Percentiles rank a stretch among this genome's conserved stretches.
phyloP scores from a whole-genome alignment of 129 eudicot species.

The Chrysanthemum seticuspe region DNA sequence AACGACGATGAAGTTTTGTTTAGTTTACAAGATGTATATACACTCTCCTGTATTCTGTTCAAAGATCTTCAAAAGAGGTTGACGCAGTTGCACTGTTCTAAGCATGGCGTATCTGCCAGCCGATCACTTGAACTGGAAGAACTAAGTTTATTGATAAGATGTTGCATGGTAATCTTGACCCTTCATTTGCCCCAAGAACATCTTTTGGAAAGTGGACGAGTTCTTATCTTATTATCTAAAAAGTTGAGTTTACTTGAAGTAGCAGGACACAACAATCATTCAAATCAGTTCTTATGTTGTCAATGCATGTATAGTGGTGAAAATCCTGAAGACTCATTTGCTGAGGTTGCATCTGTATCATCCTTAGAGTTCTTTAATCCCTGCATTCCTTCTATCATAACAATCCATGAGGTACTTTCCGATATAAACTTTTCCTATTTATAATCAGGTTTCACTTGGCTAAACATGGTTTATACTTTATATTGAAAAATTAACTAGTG shows the following conservation, averaged over 20 bases:
- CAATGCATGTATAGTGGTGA: conserved; percentile 27
- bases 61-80: conserved; percentile 46
- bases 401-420: conserved; percentile 65
- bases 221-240: conserved; percentile 41
- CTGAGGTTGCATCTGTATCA: conserved; percentile 48
- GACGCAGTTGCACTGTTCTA: conserved; percentile 33
- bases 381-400: conserved; percentile 33
- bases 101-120: conserved; percentile 29
- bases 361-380: conserved; percentile 44
- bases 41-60: conserved; percentile 55
- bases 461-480: neutral
- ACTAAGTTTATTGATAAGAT: conserved; percentile 51
- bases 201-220: conserved; percentile 40
- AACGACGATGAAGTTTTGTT: conserved; percentile 38
- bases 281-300: conserved; percentile 36
- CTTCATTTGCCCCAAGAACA: conserved; percentile 34
- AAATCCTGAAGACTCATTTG: conserved; percentile 34
- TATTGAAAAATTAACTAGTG: neutral
- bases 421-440: neutral
- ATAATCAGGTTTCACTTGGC: conserved; percentile 5
- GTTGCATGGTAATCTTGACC: conserved; percentile 54
- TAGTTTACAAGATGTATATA: conserved; percentile 37
- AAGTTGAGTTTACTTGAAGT: conserved; percentile 38
- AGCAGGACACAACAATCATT: conserved; percentile 20
- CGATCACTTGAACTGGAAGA: conserved; percentile 41